phyloP scores from a whole-genome alignment of 768 basidiomycete species.

The Tylopilus plumbeoviolaceoides region DNA sequence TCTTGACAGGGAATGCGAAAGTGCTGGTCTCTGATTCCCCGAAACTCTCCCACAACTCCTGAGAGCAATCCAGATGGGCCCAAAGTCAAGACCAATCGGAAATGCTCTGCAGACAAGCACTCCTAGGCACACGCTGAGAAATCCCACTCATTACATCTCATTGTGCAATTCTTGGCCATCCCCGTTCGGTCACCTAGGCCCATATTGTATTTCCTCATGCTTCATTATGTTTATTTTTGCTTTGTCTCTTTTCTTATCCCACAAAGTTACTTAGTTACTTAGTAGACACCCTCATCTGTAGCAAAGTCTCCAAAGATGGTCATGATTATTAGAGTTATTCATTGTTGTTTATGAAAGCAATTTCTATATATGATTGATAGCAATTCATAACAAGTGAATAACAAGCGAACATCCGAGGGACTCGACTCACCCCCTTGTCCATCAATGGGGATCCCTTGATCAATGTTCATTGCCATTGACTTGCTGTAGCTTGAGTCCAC shows the following conservation, averaged over 20 bases:
- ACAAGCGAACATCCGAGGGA: too few relatives aligned
- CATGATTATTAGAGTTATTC: too few relatives aligned
- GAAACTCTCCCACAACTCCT: conserved; percentile 23
- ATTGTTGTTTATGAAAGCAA: too few relatives aligned
- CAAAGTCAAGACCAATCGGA: conserved; percentile 24
- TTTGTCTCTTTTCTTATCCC: conserved; percentile 8
- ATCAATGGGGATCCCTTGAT: too few relatives aligned
- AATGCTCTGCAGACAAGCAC: conserved; percentile 27
- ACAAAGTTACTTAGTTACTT: too few relatives aligned
- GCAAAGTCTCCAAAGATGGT: too few relatives aligned
- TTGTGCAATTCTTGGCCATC: conserved; percentile 9
- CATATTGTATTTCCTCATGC: conserved; percentile 13
- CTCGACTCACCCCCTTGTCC: too few relatives aligned
- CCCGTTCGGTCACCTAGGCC: neutral
- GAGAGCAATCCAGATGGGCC: conserved; percentile 23
- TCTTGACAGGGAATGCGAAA: conserved; percentile 65
- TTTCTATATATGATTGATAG: too few relatives aligned
- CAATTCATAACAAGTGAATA: too few relatives aligned
- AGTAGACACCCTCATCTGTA: too few relatives aligned
- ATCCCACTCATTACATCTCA: conserved; percentile 1
- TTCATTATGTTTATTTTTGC: conserved; percentile 24
- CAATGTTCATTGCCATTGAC: too few relatives aligned
- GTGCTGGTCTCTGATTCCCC: conserved; percentile 34
- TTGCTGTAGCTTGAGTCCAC: too few relatives aligned
- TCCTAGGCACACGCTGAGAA: conserved; percentile 13